phyloP scores from a whole-genome alignment of 2,329 filamentous ascomycete species.

The Fusarium sp. region DNA sequence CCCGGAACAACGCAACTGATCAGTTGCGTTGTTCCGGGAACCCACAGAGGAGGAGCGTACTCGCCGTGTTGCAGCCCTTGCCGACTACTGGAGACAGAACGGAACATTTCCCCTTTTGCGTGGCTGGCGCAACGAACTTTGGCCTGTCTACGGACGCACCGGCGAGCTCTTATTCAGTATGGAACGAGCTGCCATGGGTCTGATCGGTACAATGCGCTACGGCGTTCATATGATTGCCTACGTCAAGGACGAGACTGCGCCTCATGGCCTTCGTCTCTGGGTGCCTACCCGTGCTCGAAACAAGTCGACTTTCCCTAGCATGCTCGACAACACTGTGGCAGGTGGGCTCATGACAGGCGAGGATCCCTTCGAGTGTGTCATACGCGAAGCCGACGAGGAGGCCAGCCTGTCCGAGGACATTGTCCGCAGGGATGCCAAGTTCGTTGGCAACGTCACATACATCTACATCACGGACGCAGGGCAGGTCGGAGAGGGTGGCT shows the following conservation, averaged over 20 bases:
- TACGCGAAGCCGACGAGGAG: constrained; percentile 90
- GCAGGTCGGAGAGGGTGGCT: constrained; percentile 80
- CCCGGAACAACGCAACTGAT: too few relatives aligned
- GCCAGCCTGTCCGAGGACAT: constrained; percentile 78
- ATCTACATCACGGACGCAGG: constrained; percentile 79
- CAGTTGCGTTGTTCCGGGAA: constrained; percentile 69
- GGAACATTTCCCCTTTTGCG: constrained; percentile 76
- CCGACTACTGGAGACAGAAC: constrained; percentile 73
- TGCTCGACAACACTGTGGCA: constrained; percentile 95
- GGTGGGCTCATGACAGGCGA: constrained; percentile 81
- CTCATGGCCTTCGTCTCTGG: constrained; percentile 79
- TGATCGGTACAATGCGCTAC: constrained; percentile 81
- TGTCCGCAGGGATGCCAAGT: constrained; percentile 67
- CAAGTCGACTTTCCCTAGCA: constrained; percentile 90
- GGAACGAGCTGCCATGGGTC: constrained; percentile 76
- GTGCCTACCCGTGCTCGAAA: constrained; percentile 76
- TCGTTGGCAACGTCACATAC: constrained; percentile 81
- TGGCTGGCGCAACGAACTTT: constrained; percentile 84
- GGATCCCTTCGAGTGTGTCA: constrained; percentile 78
- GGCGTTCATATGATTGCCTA: constrained; percentile 86
- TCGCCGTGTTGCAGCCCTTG: constrained; percentile 62
- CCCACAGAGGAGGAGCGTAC: constrained; percentile 71
- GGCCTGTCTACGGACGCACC: constrained; percentile 76
- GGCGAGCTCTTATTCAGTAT: constrained; percentile 74
- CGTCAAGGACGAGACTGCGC: constrained; percentile 54